Base-by-base conservation (phyloP, 2,329 filamentous ascomycete species). In the Graphilbum fragrans region DNA sequence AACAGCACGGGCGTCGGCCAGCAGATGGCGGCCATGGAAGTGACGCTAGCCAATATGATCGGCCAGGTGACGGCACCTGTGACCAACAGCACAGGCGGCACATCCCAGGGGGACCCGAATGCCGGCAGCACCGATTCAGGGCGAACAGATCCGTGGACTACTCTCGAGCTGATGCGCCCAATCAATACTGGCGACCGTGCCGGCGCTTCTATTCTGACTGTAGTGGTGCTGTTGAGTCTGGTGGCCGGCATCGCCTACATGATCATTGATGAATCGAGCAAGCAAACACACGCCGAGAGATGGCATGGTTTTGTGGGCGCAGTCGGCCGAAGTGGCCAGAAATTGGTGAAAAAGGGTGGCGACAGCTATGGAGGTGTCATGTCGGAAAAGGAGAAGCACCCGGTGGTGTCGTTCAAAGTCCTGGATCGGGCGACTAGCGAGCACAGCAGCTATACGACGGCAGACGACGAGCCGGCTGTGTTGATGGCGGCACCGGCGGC, bases 21-120 rank as follows among this genome's bases (percentile, higher is more conserved):
- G 55, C 78, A 83, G 58, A 84, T 85, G 80, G 69, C 74, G 2
- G 77, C 74, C 3, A 62, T 84, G 55, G 76, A 82, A 52, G 66
- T 81, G 10, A 69, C 81, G 7, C 66, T 83, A 36, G 69, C 70
- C 31, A 78, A 74, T 50, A 64, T 80, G 55, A 70, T 81, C 38
- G 50, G 64, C 29, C 47, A 65, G 7, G 61, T 57, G 8, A 51
- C 58, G 12, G 45, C 52, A 1, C 62, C 64, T 5, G 56, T 63
- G 22, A 66, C 64, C 0, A 60, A 61, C 10, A 49, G 45, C 12
- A 68, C 64, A 1, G 70, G 69, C 39, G 71, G 70, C 35, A 70
- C 67, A 14, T 74, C 69, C 46, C 53, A 56, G 34, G 67, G 69
- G 14, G 55, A 71, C 42, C 61, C 69, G 3, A 54, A 55, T 5